Conservation (phyloP, 2,329 filamentous ascomycete genomes). For the Phaeosphaeriaceae sp. region DNA sequence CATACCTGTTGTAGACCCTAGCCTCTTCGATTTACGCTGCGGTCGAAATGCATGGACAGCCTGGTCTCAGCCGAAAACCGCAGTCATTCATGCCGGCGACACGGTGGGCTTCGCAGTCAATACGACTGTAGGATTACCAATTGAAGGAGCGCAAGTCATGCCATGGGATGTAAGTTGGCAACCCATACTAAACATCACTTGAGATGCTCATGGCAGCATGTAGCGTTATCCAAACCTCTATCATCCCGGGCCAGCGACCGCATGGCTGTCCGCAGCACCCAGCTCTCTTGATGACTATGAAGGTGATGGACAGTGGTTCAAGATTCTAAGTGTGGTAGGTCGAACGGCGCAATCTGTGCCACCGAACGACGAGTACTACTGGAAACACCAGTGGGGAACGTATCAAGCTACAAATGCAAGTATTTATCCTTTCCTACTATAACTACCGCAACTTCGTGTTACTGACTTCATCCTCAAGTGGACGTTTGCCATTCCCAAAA, state of each 20-base stretch:
- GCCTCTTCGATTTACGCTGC: slow-evolving; percentile 15
- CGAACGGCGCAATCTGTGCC: slow-evolving; percentile 11
- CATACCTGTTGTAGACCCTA: slow-evolving; percentile 12
- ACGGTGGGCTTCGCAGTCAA: slow-evolving; percentile 21
- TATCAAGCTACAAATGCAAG: slow-evolving; percentile 18
- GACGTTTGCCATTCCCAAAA: neutral
- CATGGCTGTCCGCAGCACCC: slow-evolving; percentile 10
- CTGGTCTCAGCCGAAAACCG: slow-evolving; percentile 17
- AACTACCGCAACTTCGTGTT: too few species aligned
- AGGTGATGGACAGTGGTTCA: slow-evolving; percentile 20
- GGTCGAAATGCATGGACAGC: slow-evolving; percentile 13
- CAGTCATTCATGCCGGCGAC: slow-evolving; percentile 15
- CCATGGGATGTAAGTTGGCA: slow-evolving; percentile 15
- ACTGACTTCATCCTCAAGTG: too few species aligned
- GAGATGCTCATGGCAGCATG: neutral
- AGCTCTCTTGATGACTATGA: neutral
- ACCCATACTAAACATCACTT: neutral
- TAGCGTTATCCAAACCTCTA: slow-evolving; percentile 16
- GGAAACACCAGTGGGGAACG: slow-evolving; percentile 23
- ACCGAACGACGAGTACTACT: slow-evolving; percentile 16
- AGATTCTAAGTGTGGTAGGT: slow-evolving; percentile 16
- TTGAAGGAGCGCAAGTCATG: slow-evolving; percentile 8
- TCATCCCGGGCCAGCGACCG: slow-evolving; percentile 16
- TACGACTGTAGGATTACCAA: slow-evolving; percentile 9
- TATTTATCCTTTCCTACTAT: neutral